Base-by-base conservation (phyloP, 441 rosid genomes). In the Omphalea diandra region DNA sequence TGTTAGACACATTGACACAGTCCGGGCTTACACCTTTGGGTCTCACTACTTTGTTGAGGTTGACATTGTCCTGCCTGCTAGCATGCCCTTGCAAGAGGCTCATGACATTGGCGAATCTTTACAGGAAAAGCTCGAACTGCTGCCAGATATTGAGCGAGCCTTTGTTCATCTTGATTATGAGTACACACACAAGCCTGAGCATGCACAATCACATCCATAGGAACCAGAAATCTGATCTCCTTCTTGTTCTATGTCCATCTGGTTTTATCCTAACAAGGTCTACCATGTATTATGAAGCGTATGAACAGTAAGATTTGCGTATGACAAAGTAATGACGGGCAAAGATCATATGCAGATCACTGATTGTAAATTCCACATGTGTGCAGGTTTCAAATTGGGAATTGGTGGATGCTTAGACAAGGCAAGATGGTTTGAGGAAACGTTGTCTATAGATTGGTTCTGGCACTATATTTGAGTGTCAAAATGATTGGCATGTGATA, bases 81-180 rank as follows among this genome's bases (percentile, higher is more conserved):
- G 71, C 54, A 94, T 94, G 98, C 88, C 88, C 41, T 82, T 94
- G 79, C 97, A 83, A 78, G 87, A 78, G 80, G 97, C 98, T 36
- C 98, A 94, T 20, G 95, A 94, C 57, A 94, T 91, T 0, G 98
- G 98, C 11, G 98, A 94, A 66, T 76, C 90, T 4, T 73, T 94
- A 65, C 97, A 94, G 79, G 98, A 88, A 79, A 94, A 91, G 86
- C 90, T 94, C 0, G 97, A 91, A 81, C 85, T 73, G 43, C 81
- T 94, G 63, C 88, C 90, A 0, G 97, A 91, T 75, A 94, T 91
- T 0, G 98, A 94, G 79, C 79, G 98, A 0, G 98, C 97, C 47
- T 94, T 94, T 73, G 98, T 94, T 73, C 98, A 94, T 79, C 97
- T 94, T 15, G 98, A 94, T 68, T 91, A 91, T 10, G 98, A 94